Base-by-base conservation (phyloP, 129 eudicot genomes). In the Dittrichia graveolens region DNA sequence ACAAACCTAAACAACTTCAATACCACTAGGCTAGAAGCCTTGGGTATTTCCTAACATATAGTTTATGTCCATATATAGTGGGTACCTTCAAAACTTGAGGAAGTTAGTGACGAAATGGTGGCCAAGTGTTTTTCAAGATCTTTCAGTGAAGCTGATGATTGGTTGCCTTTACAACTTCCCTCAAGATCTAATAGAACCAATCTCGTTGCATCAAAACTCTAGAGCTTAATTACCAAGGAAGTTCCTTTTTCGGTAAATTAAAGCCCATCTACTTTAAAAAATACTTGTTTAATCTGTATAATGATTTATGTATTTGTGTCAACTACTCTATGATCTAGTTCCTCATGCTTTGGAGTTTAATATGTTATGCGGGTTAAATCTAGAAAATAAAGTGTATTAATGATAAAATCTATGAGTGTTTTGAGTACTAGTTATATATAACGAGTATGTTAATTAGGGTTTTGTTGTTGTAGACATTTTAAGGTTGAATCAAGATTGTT, bases 91-190 rank as follows among this genome's bases (percentile, higher is more conserved):
- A 75, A 69, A 63, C 62, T 80, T 3, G 81, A 80, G 77, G 77
- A 69, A 0, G 48, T 62, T 34, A 75, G 63, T 13, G 80, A 69
- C 13, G 78, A 80, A 62, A 80, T 75, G 84, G 68, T 80, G 68
- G 55, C 58, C 7, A 61, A 60, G 59, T 75, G 71, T 75, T 49
- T 75, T 19, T 42, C 66, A 1, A 46, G 12, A 54, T 55, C 75
- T 2, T 71, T 67, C 15, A 44, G 37, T 4, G 84, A 74, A 37
- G 84, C 75, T 13, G 80, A 75, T 39, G 84, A 80, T 34, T 80
- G 80, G 80, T 18, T 66, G 24, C 80, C 80, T 14, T 69, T 80
- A 61, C 77, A 39, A 24, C 81, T 80, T 63, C 84, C 84, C 8
- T 6, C 18, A 54, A 63, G 61, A 69, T 46, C 64, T 6, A 71